Evolutionary conservation across 1,284 basidiomycete species (phyloP).

Genomic region (Apiotrichum gamsii): DNA sequence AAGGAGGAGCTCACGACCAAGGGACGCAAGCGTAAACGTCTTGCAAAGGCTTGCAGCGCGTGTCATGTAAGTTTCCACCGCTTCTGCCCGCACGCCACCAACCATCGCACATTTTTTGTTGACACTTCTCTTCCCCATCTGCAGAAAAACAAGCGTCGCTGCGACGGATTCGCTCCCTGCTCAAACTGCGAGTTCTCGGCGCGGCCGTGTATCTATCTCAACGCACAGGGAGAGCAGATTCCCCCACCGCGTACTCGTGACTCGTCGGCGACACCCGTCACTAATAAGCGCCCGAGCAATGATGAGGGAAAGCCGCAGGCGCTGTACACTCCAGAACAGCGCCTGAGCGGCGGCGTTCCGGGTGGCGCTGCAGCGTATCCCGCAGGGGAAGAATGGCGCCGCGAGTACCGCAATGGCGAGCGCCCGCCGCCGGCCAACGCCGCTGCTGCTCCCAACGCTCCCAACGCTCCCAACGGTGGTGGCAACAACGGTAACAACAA

Average conservation of each 20-base stretch:
- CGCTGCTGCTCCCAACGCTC: background rate
- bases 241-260: conserved; percentile 45
- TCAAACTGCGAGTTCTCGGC: conserved; percentile 52
- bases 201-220: conserved; percentile 48
- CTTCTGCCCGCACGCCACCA: background rate
- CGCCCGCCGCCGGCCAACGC: too few species aligned
- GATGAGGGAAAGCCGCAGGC: conserved; percentile 6
- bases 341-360: conserved; percentile 5
- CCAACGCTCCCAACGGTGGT: too few species aligned
- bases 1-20: conserved; percentile 46
- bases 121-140: too few species aligned
- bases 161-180: conserved; percentile 51
- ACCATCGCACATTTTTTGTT: background rate
- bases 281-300: conserved; percentile 10
- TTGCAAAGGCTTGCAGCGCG: conserved; percentile 47
- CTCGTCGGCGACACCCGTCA: conserved; percentile 19
- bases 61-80: conserved; percentile 40
- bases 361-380: background rate
- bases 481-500: too few species aligned
- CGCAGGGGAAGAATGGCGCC: conserved; percentile 6
- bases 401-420: conserved; percentile 4
- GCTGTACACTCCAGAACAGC: conserved; percentile 2
- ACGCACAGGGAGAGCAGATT: conserved; percentile 44
- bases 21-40: conserved; percentile 44
- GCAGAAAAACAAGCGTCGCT: conserved; percentile 51